A percentile compares a stretch with the other conserved stretches of the same genome.
These are phyloP conservation scores for Isabelozyma pseudorhagii DNA, from an alignment of 805 yeast species.

Conservation along the genomic window DNA sequence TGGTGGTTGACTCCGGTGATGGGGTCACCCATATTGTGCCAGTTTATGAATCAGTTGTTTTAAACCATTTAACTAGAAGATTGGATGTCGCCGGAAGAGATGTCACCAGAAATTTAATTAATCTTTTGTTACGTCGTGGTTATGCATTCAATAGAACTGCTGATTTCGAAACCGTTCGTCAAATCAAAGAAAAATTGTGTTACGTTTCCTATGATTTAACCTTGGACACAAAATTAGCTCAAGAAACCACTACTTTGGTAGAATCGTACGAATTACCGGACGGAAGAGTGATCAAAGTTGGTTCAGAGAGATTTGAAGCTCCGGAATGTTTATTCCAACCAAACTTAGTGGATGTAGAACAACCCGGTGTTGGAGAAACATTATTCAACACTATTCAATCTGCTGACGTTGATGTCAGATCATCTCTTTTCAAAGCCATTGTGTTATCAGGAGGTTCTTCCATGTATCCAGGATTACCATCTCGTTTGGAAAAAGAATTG, in stretches of 20 bases:
- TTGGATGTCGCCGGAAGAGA: constrained; percentile 98
- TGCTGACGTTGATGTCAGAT: constrained; percentile 91
- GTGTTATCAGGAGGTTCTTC: constrained; percentile 97
- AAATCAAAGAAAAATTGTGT: constrained; percentile 93
- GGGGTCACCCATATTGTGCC: constrained; percentile 99
- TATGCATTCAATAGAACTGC: constrained; percentile 98
- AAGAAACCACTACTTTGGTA: constrained; percentile 93
- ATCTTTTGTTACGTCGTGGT: constrained; percentile 87
- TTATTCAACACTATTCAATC: constrained; percentile 89
- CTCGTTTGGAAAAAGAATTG: constrained; percentile 90
- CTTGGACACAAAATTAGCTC: constrained; percentile 80
- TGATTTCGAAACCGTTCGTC: constrained; percentile 97
- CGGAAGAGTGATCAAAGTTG: constrained; percentile 90
- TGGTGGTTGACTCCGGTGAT: constrained; percentile 97
- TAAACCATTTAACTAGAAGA: constrained; percentile 88
- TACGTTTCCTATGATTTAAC: constrained; percentile 93
- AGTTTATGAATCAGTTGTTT: constrained; percentile 94
- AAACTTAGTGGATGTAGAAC: constrained; percentile 89
- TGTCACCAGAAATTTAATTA: constrained; percentile 94
- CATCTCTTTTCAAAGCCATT: constrained; percentile 84
- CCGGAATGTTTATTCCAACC: constrained; percentile 98
- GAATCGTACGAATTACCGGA: constrained; percentile 93
- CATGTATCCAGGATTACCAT: constrained; percentile 98
- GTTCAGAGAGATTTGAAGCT: constrained; percentile 94
- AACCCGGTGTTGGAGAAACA: constrained; percentile 93